Conservation (phyloP, 179 eudicot genomes). For the Pouteria campechiana region DNA sequence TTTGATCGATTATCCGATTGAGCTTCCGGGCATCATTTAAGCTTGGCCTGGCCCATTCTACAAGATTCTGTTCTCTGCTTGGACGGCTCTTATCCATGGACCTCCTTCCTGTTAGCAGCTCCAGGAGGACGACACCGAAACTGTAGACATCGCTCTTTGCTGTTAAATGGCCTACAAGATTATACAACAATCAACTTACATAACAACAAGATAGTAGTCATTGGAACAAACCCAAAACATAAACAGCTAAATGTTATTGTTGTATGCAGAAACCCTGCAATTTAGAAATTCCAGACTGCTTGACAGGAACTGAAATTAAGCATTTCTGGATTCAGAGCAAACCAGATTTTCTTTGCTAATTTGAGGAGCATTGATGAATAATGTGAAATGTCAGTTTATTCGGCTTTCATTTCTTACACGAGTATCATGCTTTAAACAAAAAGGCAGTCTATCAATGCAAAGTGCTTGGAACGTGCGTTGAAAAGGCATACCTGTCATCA, state of each 20-base stretch:
- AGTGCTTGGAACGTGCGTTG: not conserved
- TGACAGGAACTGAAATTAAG: no score
- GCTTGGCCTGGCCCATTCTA: constrained; percentile 66
- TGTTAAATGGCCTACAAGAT: constrained; percentile 66
- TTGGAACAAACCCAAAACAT: no score
- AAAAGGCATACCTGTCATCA: constrained; percentile 61
- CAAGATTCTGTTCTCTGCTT: constrained; percentile 46
- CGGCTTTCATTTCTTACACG: no score
- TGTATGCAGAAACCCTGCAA: no score
- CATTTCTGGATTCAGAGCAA: no score
- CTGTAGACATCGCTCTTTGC: constrained; percentile 78
- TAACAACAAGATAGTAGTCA: not conserved
- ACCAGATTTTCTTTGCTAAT: no score
- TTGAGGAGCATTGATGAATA: no score
- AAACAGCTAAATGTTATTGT: no score
- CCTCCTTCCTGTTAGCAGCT: constrained; percentile 56
- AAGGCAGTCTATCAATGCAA: no score
- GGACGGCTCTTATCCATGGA: constrained; percentile 61
- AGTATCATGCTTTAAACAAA: no score
- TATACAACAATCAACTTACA: not conserved
- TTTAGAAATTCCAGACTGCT: no score
- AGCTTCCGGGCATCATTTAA: constrained; percentile 54
- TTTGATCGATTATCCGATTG: constrained; percentile 53
- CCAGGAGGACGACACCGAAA: constrained; percentile 75
- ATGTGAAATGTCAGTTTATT: no score